phyloP scores from a whole-genome alignment of 2,329 filamentous ascomycete genomes.

The Ceratocystis harringtonii region DNA sequence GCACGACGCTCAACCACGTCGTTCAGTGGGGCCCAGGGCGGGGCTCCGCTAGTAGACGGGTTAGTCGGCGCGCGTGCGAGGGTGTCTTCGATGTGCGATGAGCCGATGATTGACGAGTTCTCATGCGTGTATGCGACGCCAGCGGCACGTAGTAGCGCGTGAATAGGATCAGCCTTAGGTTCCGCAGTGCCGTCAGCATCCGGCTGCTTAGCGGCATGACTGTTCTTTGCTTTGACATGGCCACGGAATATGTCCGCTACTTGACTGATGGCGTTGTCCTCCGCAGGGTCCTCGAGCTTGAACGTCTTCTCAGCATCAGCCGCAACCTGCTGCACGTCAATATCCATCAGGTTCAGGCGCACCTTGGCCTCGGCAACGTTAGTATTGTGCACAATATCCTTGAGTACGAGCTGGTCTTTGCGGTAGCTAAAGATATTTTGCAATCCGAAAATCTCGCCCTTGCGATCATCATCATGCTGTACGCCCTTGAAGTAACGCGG shows the following conservation, averaged over 20 bases:
- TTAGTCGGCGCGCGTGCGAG: constrained; percentile 60
- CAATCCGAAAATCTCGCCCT: constrained; percentile 88
- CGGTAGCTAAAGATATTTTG: constrained; percentile 75
- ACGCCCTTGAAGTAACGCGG: constrained; percentile 91
- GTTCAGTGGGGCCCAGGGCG: constrained; percentile 18
- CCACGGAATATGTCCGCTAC: neutral
- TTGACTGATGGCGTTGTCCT: constrained; percentile 33
- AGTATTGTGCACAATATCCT: constrained; percentile 97
- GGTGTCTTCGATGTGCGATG: constrained; percentile 77
- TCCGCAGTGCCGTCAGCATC: constrained; percentile 27
- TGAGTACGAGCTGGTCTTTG: constrained; percentile 61
- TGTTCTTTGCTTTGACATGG: neutral
- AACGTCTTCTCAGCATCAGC: constrained; percentile 37
- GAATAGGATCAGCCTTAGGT: constrained; percentile 55
- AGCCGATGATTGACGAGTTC: constrained; percentile 87
- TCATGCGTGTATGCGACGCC: constrained; percentile 94
- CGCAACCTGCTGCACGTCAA: constrained; percentile 51
- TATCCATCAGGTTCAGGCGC: constrained; percentile 63
- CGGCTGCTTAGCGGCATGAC: constrained; percentile 19
- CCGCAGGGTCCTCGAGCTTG: constrained; percentile 27
- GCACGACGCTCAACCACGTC: constrained; percentile 20
- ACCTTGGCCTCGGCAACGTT: constrained; percentile 88
- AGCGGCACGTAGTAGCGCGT: constrained; percentile 73
- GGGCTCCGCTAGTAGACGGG: constrained; percentile 33
- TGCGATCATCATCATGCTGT: constrained; percentile 65